These are phyloP conservation scores for Mercurialis annua DNA, from an alignment of 345 rosid genomes.

Conservation along the genomic window DNA sequence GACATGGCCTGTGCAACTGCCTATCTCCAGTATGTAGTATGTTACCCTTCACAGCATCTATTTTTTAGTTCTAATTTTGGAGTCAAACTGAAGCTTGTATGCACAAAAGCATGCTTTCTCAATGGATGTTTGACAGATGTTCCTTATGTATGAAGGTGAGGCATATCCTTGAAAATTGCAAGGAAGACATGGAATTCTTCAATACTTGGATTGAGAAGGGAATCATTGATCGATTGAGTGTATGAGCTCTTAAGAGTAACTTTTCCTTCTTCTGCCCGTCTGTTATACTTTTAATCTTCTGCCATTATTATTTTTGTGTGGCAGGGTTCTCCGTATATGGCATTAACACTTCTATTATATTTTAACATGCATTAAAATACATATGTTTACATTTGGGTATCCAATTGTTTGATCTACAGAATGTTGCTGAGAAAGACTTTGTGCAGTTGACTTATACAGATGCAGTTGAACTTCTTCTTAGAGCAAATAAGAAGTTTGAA, in stretches of 20 bases:
- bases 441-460: constrained; percentile 86
- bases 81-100: constrained; percentile 13
- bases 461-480: constrained; percentile 82
- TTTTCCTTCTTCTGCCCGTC: constrained; percentile 17
- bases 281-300: constrained; percentile 7
- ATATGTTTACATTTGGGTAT: constrained; percentile 8
- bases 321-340: not conserved
- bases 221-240: constrained; percentile 74
- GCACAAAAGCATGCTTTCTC: not conserved
- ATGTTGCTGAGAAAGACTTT: constrained; percentile 82
- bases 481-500: constrained; percentile 78
- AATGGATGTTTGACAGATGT: constrained; percentile 16
- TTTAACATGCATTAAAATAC: not conserved
- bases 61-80: constrained; percentile 24
- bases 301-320: not conserved
- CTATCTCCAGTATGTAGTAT: constrained; percentile 99
- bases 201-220: constrained; percentile 98
- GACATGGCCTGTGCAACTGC: constrained; percentile 99
- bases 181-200: constrained; percentile 98
- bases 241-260: constrained; percentile 47
- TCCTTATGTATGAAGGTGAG: constrained; percentile 54
- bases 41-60: constrained; percentile 56
- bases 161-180: constrained; percentile 82
- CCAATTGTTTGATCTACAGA: constrained; percentile 43
- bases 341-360: not conserved